Evolutionary conservation across 2,329 filamentous ascomycete genomes (phyloP).

Genomic region (Amphichorda felina): DNA sequence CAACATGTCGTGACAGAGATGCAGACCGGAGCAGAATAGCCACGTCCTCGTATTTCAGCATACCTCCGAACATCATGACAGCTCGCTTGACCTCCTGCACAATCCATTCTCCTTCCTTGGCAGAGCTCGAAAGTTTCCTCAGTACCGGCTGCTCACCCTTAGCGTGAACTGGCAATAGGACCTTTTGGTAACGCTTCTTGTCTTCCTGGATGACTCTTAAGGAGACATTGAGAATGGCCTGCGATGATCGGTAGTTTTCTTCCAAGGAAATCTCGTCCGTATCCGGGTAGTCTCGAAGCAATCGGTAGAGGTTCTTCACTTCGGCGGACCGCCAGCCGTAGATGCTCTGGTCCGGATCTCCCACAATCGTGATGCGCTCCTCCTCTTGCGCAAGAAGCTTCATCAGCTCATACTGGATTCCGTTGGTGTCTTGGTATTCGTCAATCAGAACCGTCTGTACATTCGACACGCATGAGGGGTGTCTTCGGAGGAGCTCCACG

Average conservation of each 20-base stretch:
- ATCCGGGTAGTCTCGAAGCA: conserved; percentile 64
- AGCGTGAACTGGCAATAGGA: conserved; percentile 66
- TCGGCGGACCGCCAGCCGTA: conserved; percentile 94
- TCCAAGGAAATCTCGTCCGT: conserved; percentile 78
- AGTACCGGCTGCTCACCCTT: conserved; percentile 73
- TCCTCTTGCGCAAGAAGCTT: conserved; percentile 64
- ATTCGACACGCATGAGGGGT: conserved; percentile 76
- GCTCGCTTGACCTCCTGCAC: conserved; percentile 69
- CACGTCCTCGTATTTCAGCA: conserved; percentile 66
- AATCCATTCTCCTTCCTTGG: conserved; percentile 77
- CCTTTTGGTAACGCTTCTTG: conserved; percentile 65
- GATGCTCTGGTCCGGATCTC: conserved; percentile 95
- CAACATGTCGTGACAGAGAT: conserved; percentile 72
- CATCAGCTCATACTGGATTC: conserved; percentile 92
- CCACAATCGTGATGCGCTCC: conserved; percentile 82
- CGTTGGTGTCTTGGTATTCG: conserved; percentile 95
- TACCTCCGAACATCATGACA: conserved; percentile 56
- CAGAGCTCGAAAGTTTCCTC: conserved; percentile 57
- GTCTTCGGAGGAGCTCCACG: conserved; percentile 60
- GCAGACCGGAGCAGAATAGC: conserved; percentile 82
- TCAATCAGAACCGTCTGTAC: conserved; percentile 88
- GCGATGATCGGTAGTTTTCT: conserved; percentile 90
- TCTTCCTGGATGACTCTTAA: conserved; percentile 88
- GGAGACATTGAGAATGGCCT: conserved; percentile 68
- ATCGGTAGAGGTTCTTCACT: conserved; percentile 71